A percentile compares a stretch with the other conserved stretches of the same genome.
Evolutionary conservation across 2,329 filamentous ascomycete genomes (phyloP).

Genomic region (Blastomyces silverae): DNA sequence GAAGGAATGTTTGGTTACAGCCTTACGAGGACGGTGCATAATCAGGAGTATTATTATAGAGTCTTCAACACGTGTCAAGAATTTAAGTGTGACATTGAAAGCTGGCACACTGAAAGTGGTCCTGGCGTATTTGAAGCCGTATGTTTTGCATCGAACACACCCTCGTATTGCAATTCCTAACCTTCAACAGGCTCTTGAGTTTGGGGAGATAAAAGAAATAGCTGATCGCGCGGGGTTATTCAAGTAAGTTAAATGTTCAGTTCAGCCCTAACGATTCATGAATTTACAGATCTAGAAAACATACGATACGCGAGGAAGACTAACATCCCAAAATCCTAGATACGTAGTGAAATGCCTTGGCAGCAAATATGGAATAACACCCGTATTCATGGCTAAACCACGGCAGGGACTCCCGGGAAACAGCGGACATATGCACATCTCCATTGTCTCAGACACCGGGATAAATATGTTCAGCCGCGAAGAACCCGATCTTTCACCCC

Average conservation of each 20-base stretch:
- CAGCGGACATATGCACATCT: conserved; percentile 92
- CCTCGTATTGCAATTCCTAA: neutral
- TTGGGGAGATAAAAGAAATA: conserved; percentile 79
- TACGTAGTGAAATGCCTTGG: conserved; percentile 86
- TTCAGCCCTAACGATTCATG: neutral
- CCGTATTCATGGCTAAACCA: conserved; percentile 98
- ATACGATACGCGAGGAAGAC: neutral
- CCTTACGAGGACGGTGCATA: conserved; percentile 76
- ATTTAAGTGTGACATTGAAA: conserved; percentile 77
- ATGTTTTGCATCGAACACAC: conserved; percentile 25
- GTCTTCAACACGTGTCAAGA: conserved; percentile 72
- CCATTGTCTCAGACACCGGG: conserved; percentile 69
- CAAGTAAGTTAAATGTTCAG: conserved; percentile 54
- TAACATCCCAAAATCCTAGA: conserved; percentile 33
- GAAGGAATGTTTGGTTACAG: conserved; percentile 97
- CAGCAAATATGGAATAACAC: conserved; percentile 81
- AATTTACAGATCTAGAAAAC: neutral
- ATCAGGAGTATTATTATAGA: conserved; percentile 86
- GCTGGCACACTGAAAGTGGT: conserved; percentile 92
- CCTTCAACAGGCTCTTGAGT: conserved; percentile 63
- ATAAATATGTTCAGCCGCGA: conserved; percentile 78
- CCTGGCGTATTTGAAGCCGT: conserved; percentile 92
- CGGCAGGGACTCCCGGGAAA: conserved; percentile 86
- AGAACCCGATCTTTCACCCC: conserved; percentile 61
- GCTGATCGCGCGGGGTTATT: conserved; percentile 87